Base-by-base conservation (phyloP, 768 basidiomycete species). In the Suillus clintonianus region DNA sequence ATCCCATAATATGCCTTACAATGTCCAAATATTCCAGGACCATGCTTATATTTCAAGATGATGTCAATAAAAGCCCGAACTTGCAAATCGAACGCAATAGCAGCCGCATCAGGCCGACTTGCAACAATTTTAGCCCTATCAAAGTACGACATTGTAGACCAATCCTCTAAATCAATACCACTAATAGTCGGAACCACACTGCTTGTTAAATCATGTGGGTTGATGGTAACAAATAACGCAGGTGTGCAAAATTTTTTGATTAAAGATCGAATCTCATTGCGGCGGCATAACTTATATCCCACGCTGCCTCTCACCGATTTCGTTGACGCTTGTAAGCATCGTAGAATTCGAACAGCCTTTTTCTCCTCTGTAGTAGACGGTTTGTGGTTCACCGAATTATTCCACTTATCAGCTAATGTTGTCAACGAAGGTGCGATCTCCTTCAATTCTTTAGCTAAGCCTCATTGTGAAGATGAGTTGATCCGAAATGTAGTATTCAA, bases 401-500 rank as follows among this genome's bases (percentile, higher is more conserved):
- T n/a, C 41, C 59, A 60, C 24, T 60, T 45, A 9, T 60, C 15
- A 7, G 43, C 43, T 14, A 60, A 9, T 2, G 19, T 8, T 15
- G 37, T 60, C 5, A 59, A 27, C 0, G 9, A 24, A n/a, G 37
- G 57, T 3, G 37, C 27, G 1, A 59, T 14, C 8, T 15, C 15
- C 17, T 13, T 59, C 10, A 59, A 24, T 6, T 60, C 42, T 3
- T n/a, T 22, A 2, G 22, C 51, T 9, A 62, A 39, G 3, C 11
- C 10, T 10, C 19, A 2, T 13, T 59, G 62, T 13, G 5, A 7
- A 8, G 19, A 42, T 5, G 48, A 43, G 5, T 15, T n/a, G 0
- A 69, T 66, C 3, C 45, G 4, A 30, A 67, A 69, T 0, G 22
- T 15, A 0, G 59, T 63, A 1, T 61, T 59, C 2, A 39, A 30